Evolutionary conservation across 2,329 filamentous ascomycete species (phyloP), one percentile per base, ranked within the genome.

Genomic region (Xylariaceae sp.): DNA sequence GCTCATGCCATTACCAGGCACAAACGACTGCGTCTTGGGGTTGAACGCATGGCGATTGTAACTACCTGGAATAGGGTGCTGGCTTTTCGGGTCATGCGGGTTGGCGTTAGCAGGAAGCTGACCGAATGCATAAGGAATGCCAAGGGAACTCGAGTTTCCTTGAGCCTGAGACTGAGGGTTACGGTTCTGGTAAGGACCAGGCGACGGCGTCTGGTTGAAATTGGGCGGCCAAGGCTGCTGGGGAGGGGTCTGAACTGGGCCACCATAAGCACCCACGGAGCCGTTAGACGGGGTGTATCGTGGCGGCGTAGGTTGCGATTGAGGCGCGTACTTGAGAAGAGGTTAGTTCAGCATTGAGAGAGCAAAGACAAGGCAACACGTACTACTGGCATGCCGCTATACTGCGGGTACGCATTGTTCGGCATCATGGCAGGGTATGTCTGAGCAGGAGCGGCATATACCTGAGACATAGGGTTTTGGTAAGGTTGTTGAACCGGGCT

Each of bases 1-100:
- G 26, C 76, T 73, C 71, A 82, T 79, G 21, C 78, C 76, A 60
- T 73, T 78, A 58, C 84, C 78, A 1, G 93, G 93, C 20, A 96
- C 85, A 73, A 98, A 97, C 0, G 93, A 90, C 69, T 96, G 90
- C 16, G 90, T 97, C 75, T 96, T 93, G 0, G 93, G 93, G 70
- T 97, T 97, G 77, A 98, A 97, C 12, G 89, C 86, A 66, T 91
- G 90, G 55, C 92, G 83, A 69, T 89, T 91, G 64, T 85, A 96
- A 74, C 89, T 95, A 37, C 91, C 91, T 14, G 91, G 90, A 54
- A 96, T 86, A 5, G 91, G 90, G 70, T 96, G 91, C 69, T 92
- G 89, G 55, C 83, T 85, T 72, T 89, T 87, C 7, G 87, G 84
- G 66, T 89, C 89, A 59, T 89, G 81, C 21, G 90, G 86, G 47